These are phyloP conservation scores for Fusarium chlamydosporum DNA, from an alignment of 2,329 filamentous ascomycete genomes.

Conservation along the genomic window DNA sequence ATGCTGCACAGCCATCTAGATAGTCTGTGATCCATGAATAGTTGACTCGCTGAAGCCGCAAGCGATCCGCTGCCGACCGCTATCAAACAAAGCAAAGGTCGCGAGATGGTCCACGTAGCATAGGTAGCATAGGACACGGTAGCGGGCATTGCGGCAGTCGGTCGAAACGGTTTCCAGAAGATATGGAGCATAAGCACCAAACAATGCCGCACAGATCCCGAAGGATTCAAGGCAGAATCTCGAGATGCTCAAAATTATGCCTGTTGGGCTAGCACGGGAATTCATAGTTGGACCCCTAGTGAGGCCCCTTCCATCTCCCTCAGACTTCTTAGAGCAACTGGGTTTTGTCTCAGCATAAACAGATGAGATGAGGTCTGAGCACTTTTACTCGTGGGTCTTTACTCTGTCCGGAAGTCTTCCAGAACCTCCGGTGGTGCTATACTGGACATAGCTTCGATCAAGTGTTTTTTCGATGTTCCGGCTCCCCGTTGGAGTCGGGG, in stretches of 20 bases:
- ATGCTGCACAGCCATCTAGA: slow-evolving; percentile 16
- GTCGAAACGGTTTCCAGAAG: slow-evolving; percentile 19
- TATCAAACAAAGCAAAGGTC: slow-evolving; percentile 18
- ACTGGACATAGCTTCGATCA: slow-evolving; percentile 39
- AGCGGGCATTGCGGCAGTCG: background rate
- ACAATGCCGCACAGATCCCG: slow-evolving; percentile 34
- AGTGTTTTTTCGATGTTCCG: slow-evolving; percentile 31
- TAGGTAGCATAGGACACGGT: slow-evolving; percentile 9
- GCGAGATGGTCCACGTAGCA: slow-evolving; percentile 35
- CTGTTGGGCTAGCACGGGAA: background rate
- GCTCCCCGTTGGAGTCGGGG: slow-evolving; percentile 34
- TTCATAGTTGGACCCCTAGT: slow-evolving; percentile 15
- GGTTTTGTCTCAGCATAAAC: slow-evolving; percentile 41
- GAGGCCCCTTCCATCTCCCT: slow-evolving; percentile 49
- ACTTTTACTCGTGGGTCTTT: slow-evolving; percentile 28
- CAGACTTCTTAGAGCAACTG: slow-evolving; percentile 27
- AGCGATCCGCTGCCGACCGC: slow-evolving; percentile 15
- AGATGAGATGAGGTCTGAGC: slow-evolving; percentile 16
- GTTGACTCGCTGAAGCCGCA: slow-evolving; percentile 24
- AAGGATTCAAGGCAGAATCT: slow-evolving; percentile 31
- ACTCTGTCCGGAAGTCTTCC: slow-evolving; percentile 21
- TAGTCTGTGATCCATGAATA: slow-evolving; percentile 20
- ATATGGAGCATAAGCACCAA: slow-evolving; percentile 13
- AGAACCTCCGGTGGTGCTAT: slow-evolving; percentile 34
- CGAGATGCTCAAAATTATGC: slow-evolving; percentile 17